A percentile compares a stretch with the other conserved stretches of the same genome.
Evolutionary conservation across 116 monocot genomes (phyloP).

Genomic region (Zostera marina): DNA sequence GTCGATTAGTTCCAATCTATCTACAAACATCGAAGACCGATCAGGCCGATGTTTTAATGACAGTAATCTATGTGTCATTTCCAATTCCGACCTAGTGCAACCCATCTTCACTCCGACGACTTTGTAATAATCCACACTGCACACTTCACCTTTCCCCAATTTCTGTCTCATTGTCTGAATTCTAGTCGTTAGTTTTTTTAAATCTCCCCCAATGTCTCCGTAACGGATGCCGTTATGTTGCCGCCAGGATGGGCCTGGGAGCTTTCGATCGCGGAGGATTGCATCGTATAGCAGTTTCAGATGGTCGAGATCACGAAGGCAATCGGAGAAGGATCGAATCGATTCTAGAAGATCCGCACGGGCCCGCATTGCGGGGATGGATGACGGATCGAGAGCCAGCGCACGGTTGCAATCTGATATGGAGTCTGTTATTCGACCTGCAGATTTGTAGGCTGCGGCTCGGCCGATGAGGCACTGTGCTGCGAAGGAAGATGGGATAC

Average conservation of each 20-base stretch:
- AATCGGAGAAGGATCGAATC: constrained; percentile 43
- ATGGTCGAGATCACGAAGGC: constrained; percentile 81
- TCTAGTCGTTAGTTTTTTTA: constrained; percentile 26
- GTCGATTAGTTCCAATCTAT: constrained; percentile 55
- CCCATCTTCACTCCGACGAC: constrained; percentile 51
- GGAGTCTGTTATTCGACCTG: constrained; percentile 52
- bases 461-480: constrained; percentile 67
- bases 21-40: constrained; percentile 47
- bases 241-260: constrained; percentile 60
- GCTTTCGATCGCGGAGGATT: constrained; percentile 67
- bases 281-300: constrained; percentile 85
- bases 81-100: constrained; percentile 61
- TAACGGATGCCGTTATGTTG: constrained; percentile 41
- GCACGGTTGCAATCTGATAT: constrained; percentile 89
- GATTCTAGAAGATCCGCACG: constrained; percentile 66
- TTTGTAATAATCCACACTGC: constrained; percentile 45
- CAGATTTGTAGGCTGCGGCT: constrained; percentile 44
- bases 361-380: constrained; percentile 57
- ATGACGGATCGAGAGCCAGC: constrained; percentile 60
- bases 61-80: constrained; percentile 61
- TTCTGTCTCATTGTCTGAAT: constrained; percentile 36
- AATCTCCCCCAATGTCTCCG: constrained; percentile 52
- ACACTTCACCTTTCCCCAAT: constrained; percentile 28
- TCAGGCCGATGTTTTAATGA: constrained; percentile 75
- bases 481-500: constrained; percentile 62